Evolutionary conservation across 352 stramenopile genomes (phyloP).

Genomic region (Phytopythium kandeliae): DNA sequence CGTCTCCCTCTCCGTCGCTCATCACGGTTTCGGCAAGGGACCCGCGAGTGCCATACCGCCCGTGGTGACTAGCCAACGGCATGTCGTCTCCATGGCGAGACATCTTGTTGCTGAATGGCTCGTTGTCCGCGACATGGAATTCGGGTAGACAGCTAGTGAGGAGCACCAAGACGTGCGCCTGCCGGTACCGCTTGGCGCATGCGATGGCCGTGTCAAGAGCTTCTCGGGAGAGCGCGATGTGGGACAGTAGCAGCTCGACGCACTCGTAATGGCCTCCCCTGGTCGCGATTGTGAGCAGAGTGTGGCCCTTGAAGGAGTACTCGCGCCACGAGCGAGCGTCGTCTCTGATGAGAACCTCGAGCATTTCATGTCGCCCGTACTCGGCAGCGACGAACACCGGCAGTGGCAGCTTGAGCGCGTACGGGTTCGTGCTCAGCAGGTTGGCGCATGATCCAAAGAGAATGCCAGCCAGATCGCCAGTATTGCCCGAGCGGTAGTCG

Average conservation of each 20-base stretch:
- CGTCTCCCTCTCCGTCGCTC: constrained; percentile 29
- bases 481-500: constrained; percentile 12
- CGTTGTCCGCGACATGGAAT: constrained; percentile 19
- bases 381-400: constrained; percentile 61
- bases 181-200: constrained; percentile 38
- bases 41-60: constrained; percentile 10
- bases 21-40: constrained; percentile 33
- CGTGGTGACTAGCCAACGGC: constrained; percentile 2
- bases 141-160: constrained; percentile 64
- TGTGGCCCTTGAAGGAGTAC: constrained; percentile 63
- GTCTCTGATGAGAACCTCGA: constrained; percentile 37
- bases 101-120: constrained; percentile 2
- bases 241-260: constrained; percentile 43
- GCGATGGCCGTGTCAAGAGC: constrained; percentile 47
- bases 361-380: constrained; percentile 40
- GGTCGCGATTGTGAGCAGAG: constrained; percentile 53
- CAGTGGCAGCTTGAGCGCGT: constrained; percentile 34
- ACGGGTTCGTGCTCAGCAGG: constrained; percentile 12
- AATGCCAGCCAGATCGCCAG: constrained; percentile 11
- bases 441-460: constrained; percentile 8
- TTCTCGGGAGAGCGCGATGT: constrained; percentile 14
- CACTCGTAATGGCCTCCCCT: constrained; percentile 70
- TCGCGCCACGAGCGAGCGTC: constrained; percentile 17
- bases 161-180: constrained; percentile 66
- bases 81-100: constrained; percentile 1